phyloP scores from a whole-genome alignment of 768 basidiomycete genomes.

The Gymnopilus dilepis region DNA sequence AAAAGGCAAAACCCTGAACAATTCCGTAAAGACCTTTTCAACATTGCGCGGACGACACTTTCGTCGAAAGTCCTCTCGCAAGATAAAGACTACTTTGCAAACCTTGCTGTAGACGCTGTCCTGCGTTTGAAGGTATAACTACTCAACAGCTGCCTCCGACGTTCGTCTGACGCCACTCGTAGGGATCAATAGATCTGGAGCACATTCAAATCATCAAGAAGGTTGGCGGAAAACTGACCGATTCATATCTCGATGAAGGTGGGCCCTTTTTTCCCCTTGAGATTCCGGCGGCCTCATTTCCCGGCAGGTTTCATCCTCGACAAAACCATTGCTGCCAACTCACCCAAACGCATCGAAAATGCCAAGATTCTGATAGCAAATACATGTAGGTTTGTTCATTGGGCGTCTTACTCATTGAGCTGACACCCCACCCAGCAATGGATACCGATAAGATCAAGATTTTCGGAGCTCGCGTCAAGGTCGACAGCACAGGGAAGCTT shows the following conservation, averaged over 20 bases:
- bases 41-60: slow-evolving; percentile 94
- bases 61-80: slow-evolving; percentile 96
- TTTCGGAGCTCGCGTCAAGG: slow-evolving; percentile 95
- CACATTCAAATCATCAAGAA: slow-evolving; percentile 99
- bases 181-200: slow-evolving; percentile 96
- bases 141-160: background rate
- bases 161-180: slow-evolving; percentile 12
- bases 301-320: slow-evolving; percentile 91
- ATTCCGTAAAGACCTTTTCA: slow-evolving; percentile 92
- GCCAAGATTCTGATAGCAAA: slow-evolving; percentile 97
- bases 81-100: slow-evolving; percentile 98
- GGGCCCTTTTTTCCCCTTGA: slow-evolving; percentile 15
- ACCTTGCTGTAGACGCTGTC: slow-evolving; percentile 96
- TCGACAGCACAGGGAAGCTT: slow-evolving; percentile 94
- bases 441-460: slow-evolving; percentile 99
- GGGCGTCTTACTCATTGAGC: background rate
- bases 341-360: slow-evolving; percentile 93
- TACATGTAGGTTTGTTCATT: slow-evolving; percentile 74
- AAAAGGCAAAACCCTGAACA: slow-evolving; percentile 67
- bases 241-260: slow-evolving; percentile 98
- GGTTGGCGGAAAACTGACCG: slow-evolving; percentile 97
- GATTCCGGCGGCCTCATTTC: background rate
- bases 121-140: slow-evolving; percentile 76
- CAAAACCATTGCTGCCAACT: slow-evolving; percentile 93
- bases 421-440: slow-evolving; percentile 69